Evolutionary conservation across 371 early-diverging fungal genomes (phyloP), one percentile per base, ranked within the genome.

Genomic region (Dipsacomyces acuminosporus): DNA sequence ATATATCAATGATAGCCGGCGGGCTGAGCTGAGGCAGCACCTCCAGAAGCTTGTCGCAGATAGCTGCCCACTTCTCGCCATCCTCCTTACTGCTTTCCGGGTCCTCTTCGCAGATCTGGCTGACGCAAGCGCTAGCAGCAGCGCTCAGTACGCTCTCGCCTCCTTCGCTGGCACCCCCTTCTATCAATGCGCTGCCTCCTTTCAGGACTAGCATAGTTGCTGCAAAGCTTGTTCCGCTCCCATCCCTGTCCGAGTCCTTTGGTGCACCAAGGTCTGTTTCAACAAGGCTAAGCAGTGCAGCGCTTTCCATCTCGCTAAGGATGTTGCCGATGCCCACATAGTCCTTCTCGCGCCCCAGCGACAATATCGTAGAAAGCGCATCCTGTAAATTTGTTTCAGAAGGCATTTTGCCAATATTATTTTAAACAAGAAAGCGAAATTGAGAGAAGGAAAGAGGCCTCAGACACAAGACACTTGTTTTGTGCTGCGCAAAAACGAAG

Each of bases 51-150:
- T 24, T 23, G 47, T 67, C 64, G 51, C 69, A 25, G 0, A 67
- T 40, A 0, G 22, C 42, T 0, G 54, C 33, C 69, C 69, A 67
- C 21, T 26, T 24, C 24, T 41, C 35, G 1, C 45, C 38, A 0
- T 42, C 40, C 18, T 45, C 54, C 17, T 35, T 24, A 2, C 48
- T 35, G 22, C 26, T 45, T 17, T 41, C 43, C 5, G 40, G 34
- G 23, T 19, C 35, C 17, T 67, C 69, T 15, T 67, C 69, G 52
- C 69, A 63, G 34, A 67, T 54, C 41, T 51, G 59, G 24, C 54
- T 45, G 17, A 67, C 64, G 25, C 69, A 67, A 11, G 69, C 59
- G 5, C 54, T 45, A 14, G 55, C 45, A 9, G 35, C 40, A 3
- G 51, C 41, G 0, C 61, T 55, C 15, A 61, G 26, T 8, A 61